A percentile compares a stretch with the other conserved stretches of the same genome.
Evolutionary conservation across 306 rosid species (phyloP).

Genomic region (Castanea sativa): DNA sequence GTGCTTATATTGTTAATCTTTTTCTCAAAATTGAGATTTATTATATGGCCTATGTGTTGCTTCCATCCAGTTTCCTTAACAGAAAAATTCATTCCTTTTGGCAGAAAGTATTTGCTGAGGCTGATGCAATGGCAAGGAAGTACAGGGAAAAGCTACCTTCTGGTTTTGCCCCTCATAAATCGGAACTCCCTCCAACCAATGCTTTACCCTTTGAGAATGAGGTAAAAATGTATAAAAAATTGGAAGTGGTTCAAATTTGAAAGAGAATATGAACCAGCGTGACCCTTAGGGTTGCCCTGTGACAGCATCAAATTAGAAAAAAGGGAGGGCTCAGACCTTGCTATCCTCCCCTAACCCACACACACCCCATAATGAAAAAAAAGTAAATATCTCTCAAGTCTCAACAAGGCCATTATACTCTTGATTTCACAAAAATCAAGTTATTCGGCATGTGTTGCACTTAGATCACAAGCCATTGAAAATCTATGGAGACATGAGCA

Average conservation of each 20-base stretch:
- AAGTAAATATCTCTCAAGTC: not conserved
- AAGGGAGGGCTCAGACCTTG: not conserved
- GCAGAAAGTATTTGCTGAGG: constrained; percentile 75
- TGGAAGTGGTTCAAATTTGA: constrained; percentile 94
- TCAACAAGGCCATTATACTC: not conserved
- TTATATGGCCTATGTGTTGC: constrained; percentile 2
- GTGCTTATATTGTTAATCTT: constrained; percentile 23
- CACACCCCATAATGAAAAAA: not conserved
- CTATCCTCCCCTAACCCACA: not conserved
- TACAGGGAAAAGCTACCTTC: constrained; percentile 67
- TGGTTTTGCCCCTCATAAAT: constrained; percentile 13
- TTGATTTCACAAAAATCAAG: not conserved
- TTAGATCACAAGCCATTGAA: constrained; percentile 1
- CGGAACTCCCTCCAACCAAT: constrained; percentile 24
- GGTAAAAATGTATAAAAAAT: constrained; percentile 61
- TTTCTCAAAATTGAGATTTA: constrained; percentile 5
- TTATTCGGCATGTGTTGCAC: not conserved
- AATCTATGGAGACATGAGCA: not conserved
- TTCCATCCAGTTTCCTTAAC: not conserved
- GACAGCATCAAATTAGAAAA: not conserved
- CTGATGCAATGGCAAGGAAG: constrained; percentile 75
- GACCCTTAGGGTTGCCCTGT: not conserved
- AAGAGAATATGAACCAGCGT: constrained; percentile 27
- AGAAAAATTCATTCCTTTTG: not conserved
- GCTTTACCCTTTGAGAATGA: constrained; percentile 62